phyloP scores from a whole-genome alignment of 345 rosid species.

The Pugionium cornutum region DNA sequence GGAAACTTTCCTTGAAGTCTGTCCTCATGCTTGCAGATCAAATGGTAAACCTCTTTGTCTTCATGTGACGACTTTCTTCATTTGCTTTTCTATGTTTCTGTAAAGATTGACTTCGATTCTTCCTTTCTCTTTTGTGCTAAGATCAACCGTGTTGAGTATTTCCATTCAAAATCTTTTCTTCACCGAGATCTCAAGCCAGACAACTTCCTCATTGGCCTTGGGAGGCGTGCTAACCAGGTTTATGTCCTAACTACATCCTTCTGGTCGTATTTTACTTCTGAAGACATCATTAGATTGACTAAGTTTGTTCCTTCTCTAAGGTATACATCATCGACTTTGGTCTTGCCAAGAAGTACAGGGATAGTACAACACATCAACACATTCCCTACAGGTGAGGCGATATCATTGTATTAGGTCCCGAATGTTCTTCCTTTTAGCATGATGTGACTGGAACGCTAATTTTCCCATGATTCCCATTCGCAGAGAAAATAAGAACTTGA shows the following conservation, averaged over 20 bases:
- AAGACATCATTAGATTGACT: slow-evolving; percentile 1
- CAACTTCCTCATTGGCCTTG: slow-evolving; percentile 61
- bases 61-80: no score
- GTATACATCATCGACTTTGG: slow-evolving; percentile 65
- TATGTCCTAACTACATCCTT: background rate
- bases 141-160: slow-evolving; percentile 27
- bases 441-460: background rate
- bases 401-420: slow-evolving; percentile 9
- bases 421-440: slow-evolving; percentile 1
- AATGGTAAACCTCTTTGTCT: slow-evolving; percentile 43
- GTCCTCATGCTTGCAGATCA: slow-evolving; percentile 33
- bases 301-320: slow-evolving; percentile 27
- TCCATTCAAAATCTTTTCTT: slow-evolving; percentile 59
- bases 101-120: no score
- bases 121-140: background rate
- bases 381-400: slow-evolving; percentile 51
- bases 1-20: no score
- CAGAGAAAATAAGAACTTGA: no score
- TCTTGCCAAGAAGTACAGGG: slow-evolving; percentile 60
- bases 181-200: slow-evolving; percentile 65
- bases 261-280: background rate
- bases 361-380: slow-evolving; percentile 56
- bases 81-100: no score
- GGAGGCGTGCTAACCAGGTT: slow-evolving; percentile 65
- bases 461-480: background rate